phyloP scores from a whole-genome alignment of 768 basidiomycete species.

The Rhodosporidiobolus odoratus region DNA sequence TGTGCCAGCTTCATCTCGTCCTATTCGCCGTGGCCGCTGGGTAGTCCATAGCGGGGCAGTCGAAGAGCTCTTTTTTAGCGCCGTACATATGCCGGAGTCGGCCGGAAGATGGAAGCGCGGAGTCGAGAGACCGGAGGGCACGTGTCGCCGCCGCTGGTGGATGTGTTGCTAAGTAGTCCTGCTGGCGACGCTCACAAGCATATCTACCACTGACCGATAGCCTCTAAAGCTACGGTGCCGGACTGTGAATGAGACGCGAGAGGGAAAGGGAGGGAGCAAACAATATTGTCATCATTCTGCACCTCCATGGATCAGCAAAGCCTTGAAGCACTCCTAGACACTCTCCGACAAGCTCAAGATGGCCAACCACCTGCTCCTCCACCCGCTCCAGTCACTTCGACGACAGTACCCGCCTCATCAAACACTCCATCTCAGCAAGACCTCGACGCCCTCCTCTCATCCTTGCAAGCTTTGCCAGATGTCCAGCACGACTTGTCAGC shows the following conservation, averaged over 20 bases:
- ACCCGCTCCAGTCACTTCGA: neutral
- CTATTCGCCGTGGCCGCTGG: neutral
- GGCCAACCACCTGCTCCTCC: neutral
- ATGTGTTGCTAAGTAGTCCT: no score
- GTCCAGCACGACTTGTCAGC: neutral
- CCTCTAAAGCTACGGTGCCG: neutral
- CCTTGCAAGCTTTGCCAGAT: slow-evolving; percentile 13
- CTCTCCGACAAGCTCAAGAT: slow-evolving; percentile 14
- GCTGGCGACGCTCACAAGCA: no score
- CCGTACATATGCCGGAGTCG: no score
- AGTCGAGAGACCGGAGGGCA: neutral
- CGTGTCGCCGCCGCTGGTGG: neutral
- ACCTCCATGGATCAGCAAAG: slow-evolving; percentile 20
- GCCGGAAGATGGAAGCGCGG: no score
- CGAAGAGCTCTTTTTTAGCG: no score
- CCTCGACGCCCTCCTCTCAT: slow-evolving; percentile 28
- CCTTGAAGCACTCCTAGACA: slow-evolving; percentile 10
- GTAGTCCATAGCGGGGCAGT: no score
- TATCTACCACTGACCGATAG: no score
- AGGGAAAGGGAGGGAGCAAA: neutral
- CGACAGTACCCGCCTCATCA: neutral
- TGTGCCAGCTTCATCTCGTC: neutral
- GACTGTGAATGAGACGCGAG: neutral
- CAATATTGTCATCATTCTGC: no score
- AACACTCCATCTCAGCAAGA: slow-evolving; percentile 11